Base-by-base conservation (phyloP, 1,284 basidiomycete genomes). In the Stereum hirsutum region DNA sequence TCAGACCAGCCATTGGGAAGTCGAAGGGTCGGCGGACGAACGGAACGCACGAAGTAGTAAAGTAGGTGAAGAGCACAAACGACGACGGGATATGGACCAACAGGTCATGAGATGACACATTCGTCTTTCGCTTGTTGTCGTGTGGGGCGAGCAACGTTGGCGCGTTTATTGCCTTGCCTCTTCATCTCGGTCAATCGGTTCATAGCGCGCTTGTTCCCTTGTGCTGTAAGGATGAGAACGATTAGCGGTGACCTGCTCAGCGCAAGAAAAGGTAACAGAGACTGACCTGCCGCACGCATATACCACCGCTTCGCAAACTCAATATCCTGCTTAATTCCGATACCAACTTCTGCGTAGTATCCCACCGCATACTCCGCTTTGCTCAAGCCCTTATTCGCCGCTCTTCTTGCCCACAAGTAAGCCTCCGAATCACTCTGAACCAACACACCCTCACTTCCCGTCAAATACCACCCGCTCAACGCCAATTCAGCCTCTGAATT, bases 281-380 rank as follows among this genome's bases (percentile, higher is more conserved):
- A 74, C 86, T 48, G 54, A 95, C 91, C 90, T 50, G 93, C 91
- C 38, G 93, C 90, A 34, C 96, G 81, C 89, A 96, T 95, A 63
- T 99, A 99, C 94, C 95, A 99, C 54, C 89, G 75, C 66, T 96
- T 98, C 15, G 96, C 93, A 60, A 95, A 87, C 50, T 98, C 96
- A 35, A 93, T 63, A 57, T 99, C 94, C 55, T 90, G 87, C 66
- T 93, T 93, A 56, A 97, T 88, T 20, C 96, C 96, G 54, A 99
- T 99, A 4, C 95, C 96, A 20, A 96, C 89, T 62, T 99, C 96
- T 0, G 89, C 87, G 62, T 99, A 99, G 64, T 99, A 94, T 32
- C 92, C 93, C 14, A 96, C 92, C 5, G 93, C 93, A 64, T 96
- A 97, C 61, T 96, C 91, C 0, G 94, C 93, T 62, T 95, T 96